Base-by-base conservation (phyloP, 2,329 filamentous ascomycete species). In the Fusarium austroafricanum region DNA sequence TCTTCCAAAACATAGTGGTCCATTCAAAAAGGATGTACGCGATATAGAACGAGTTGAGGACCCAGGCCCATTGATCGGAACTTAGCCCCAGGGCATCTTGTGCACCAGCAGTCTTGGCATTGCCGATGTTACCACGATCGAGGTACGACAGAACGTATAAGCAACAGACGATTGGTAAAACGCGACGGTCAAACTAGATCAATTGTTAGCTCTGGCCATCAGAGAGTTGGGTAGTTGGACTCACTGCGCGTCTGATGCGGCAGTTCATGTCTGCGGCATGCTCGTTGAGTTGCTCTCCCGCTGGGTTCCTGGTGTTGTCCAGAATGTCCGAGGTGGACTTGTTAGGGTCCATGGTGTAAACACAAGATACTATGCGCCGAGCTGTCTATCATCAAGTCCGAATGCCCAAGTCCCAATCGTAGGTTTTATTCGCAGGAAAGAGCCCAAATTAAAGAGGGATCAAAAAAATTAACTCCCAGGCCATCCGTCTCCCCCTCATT, bases 71-170 rank as follows among this genome's bases (percentile, higher is more conserved):
- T 11, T 72, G 42, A 1, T 49, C 55, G 1, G 47, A 57, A 15
- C 50, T 65, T 0, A 72, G 28, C 0, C 43, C 49, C 2, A 72
- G 56, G 0, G 42, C 60, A 2, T 72, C 70, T 28, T 68, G 61
- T 1, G 67, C 61, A 0, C 69, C 70, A 0, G 70, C 70, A 0
- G 65, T 60, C 12, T 71, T 71, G 37, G 69, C 68, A 26, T 71
- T 71, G 9, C 69, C 69, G 7, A 71, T 70, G 15, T 71, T 71
- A 8, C 69, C 69, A 0, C 69, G 58, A 15, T 71, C 68, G 9
- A 71, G 33, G 7, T 72, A 72, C 3, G 70, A 72, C 0, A 71
- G 28, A 11, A 72, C 49, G 21, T 72, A 72, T 2, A 72, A 61
- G 15, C 64, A 70, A 31, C 69, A 72, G 2, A 71, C 49, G 4